Conservation (phyloP, 495 filamentous ascomycete species). For the Penicillium steckii region DNA sequence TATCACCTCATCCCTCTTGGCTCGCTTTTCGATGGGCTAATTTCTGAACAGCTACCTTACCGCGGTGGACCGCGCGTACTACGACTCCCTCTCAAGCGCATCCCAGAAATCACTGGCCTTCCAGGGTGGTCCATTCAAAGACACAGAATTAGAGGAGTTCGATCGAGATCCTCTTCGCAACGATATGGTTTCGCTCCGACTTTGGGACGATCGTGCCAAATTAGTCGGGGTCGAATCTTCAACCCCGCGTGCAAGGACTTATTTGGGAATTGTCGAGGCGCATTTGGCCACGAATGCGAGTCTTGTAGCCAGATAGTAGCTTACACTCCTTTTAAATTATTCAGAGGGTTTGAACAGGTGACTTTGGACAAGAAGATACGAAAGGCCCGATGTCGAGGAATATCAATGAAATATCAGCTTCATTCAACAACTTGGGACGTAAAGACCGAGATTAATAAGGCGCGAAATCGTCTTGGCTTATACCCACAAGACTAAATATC, state of each 20-base stretch:
- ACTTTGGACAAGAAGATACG: too few relatives aligned
- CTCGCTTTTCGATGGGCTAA: background rate
- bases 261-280: conserved; percentile 29
- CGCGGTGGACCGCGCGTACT: conserved; percentile 36
- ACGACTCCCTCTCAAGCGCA: conserved; percentile 35
- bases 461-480: too few relatives aligned
- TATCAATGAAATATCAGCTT: too few relatives aligned
- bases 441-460: too few relatives aligned
- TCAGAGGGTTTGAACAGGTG: too few relatives aligned
- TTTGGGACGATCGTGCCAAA: conserved; percentile 46
- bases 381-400: too few relatives aligned
- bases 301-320: too few relatives aligned
- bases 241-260: conserved; percentile 27
- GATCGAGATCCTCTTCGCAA: conserved; percentile 32
- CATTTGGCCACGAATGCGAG: too few relatives aligned
- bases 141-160: conserved; percentile 28
- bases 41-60: conserved; percentile 31
- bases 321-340: too few relatives aligned
- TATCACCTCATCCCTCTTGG: background rate
- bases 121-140: conserved; percentile 44
- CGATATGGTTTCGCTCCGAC: conserved; percentile 39
- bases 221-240: conserved; percentile 28
- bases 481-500: too few relatives aligned
- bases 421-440: too few relatives aligned
- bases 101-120: conserved; percentile 40